Evolutionary conservation across 176 grass and related monocot species (phyloP).

Genomic region (Carex cristatella): DNA sequence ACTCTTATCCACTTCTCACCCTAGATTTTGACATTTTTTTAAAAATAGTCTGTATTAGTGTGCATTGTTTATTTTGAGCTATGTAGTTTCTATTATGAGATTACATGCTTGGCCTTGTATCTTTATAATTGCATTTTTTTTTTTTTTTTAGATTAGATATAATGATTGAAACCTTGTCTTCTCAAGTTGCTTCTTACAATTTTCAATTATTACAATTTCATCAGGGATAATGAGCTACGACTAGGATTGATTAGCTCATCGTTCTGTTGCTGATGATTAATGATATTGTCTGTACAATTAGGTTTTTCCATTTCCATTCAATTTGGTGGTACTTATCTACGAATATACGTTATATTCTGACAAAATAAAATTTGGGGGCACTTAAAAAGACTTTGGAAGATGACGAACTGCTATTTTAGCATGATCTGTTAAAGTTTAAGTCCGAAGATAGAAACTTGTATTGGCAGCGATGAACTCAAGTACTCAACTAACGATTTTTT

Average conservation of each 20-base stretch:
- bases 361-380: too few species aligned
- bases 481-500: too few species aligned
- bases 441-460: too few species aligned
- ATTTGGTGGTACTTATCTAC: too few species aligned
- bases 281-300: not conserved
- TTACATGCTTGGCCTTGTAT: not conserved
- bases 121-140: not conserved
- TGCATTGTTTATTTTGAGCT: not conserved
- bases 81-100: not conserved
- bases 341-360: too few species aligned
- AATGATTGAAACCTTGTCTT: not conserved
- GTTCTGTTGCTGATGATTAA: not conserved
- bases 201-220: not conserved
- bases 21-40: conserved; percentile 10
- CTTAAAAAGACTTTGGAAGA: too few species aligned
- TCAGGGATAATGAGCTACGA: not conserved
- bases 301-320: too few species aligned
- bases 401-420: too few species aligned
- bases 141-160: not conserved
- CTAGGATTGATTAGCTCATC: not conserved
- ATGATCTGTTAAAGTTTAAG: too few species aligned
- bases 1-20: conserved; percentile 35
- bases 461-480: too few species aligned
- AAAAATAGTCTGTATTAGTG: conserved; percentile 10
- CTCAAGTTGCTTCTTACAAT: not conserved